A percentile compares a stretch with the other conserved stretches of the same genome.
These are phyloP conservation scores for Neltuma alba DNA, from an alignment of 306 rosid species.

Conservation along the genomic window DNA sequence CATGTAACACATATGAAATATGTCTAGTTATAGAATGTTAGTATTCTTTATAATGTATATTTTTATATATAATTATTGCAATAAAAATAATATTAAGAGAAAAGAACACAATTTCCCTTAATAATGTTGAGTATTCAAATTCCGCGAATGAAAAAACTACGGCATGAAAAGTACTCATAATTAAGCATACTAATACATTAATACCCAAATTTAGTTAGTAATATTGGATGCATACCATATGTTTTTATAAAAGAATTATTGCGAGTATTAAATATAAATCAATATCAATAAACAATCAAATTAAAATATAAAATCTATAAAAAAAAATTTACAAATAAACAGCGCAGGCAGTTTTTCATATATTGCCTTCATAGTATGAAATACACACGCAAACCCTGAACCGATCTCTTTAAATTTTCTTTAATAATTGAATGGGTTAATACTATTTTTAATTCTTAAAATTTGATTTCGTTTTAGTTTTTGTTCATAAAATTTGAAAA, in stretches of 20 bases:
- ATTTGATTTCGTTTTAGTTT: no score
- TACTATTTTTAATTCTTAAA: no score
- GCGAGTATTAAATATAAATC: no score
- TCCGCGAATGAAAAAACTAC: neutral
- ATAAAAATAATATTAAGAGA: no score
- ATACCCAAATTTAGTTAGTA: neutral
- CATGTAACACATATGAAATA: neutral
- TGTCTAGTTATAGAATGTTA: neutral
- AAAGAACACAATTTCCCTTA: neutral
- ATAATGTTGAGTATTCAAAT: no score
- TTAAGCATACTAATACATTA: neutral
- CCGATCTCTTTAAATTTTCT: neutral
- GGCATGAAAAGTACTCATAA: no score
- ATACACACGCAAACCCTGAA: neutral
- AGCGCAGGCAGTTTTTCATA: no score
- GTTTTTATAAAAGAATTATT: no score
- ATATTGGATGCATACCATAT: neutral
- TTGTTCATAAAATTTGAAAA: no score
- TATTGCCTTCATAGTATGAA: neutral
- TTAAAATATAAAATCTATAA: no score
- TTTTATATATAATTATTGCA: no score
- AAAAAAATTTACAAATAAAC: neutral
- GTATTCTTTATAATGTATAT: neutral
- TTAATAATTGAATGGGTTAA: no score
- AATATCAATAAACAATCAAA: neutral